Conservation (phyloP, 306 rosid genomes). For the Fagus sylvatica region DNA sequence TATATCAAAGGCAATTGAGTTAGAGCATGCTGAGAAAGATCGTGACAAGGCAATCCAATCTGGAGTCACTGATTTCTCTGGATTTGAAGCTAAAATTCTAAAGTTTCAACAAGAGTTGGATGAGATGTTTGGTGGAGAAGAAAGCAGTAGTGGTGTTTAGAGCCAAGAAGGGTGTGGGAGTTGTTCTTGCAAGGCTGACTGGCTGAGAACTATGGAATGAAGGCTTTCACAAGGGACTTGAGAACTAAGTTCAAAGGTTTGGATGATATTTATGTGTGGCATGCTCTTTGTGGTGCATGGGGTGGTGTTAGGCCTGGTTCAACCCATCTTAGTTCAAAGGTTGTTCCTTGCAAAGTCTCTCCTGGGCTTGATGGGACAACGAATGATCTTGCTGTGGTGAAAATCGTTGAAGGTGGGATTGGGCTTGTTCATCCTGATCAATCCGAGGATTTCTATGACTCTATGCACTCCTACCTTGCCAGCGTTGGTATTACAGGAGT, state of each 20-base stretch:
- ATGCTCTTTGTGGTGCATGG: conserved; percentile 58
- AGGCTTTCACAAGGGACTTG: conserved; percentile 63
- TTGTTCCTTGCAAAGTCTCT: conserved; percentile 40
- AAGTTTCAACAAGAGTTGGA: conserved; percentile 54
- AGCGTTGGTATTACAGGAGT: conserved; percentile 71
- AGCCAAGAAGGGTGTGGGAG: conserved; percentile 21
- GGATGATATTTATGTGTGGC: conserved; percentile 57
- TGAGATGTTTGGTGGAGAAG: conserved; percentile 44
- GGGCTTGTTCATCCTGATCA: conserved; percentile 58
- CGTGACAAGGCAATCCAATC: conserved; percentile 34
- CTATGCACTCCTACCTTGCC: conserved; percentile 84
- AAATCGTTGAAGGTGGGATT: conserved; percentile 44
- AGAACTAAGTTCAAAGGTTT: conserved; percentile 38
- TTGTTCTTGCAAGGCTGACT: conserved; percentile 12
- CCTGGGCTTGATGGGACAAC: conserved; percentile 46
- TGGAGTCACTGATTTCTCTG: conserved; percentile 27
- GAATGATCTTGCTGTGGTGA: conserved; percentile 51
- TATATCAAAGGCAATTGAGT: conserved; percentile 55
- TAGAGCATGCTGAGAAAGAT: conserved; percentile 50
- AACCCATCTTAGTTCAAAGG: conserved; percentile 34
- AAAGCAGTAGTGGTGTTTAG: background rate
- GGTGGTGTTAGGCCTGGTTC: conserved; percentile 54
- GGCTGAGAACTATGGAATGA: conserved; percentile 47
- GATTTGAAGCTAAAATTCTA: conserved; percentile 38
- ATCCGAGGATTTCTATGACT: conserved; percentile 59